Percentiles rank a stretch among this genome's conserved stretches.
These are phyloP conservation scores for Macroventuria anomochaeta DNA, from an alignment of 2,329 filamentous ascomycete genomes.

Conservation along the genomic window DNA sequence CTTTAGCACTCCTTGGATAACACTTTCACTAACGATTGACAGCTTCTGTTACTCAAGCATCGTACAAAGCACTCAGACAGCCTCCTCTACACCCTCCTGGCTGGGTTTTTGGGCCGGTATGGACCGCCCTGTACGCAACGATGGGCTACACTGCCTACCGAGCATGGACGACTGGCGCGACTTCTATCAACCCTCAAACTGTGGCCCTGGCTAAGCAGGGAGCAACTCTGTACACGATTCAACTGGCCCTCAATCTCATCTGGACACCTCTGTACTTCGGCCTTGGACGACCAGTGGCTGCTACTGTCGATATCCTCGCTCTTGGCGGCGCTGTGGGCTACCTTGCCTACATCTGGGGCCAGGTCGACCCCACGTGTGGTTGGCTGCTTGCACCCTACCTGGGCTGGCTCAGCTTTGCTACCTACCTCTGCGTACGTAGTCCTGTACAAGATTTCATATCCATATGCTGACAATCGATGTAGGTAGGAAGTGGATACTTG, in stretches of 20 bases:
- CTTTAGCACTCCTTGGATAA: too few relatives aligned
- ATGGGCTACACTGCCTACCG: slow-evolving; percentile 93
- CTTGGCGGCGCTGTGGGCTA: slow-evolving; percentile 74
- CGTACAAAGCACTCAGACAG: slow-evolving; percentile 71
- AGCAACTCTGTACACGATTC: slow-evolving; percentile 82
- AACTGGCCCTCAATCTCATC: slow-evolving; percentile 81
- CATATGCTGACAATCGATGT: slow-evolving; percentile 16
- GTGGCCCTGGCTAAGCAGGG: slow-evolving; percentile 68
- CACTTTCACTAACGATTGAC: not conserved
- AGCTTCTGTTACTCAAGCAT: slow-evolving; percentile 56
- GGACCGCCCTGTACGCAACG: slow-evolving; percentile 65
- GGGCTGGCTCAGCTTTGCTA: slow-evolving; percentile 85
- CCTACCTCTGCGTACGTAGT: slow-evolving; percentile 72
- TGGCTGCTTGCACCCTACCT: slow-evolving; percentile 82
- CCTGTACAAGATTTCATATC: not conserved
- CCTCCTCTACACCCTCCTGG: slow-evolving; percentile 63
- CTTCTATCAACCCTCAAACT: slow-evolving; percentile 57
- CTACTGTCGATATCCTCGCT: slow-evolving; percentile 75
- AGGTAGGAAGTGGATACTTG: slow-evolving; percentile 48
- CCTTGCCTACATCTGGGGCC: slow-evolving; percentile 76
- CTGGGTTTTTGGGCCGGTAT: slow-evolving; percentile 65
- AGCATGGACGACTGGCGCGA: slow-evolving; percentile 69
- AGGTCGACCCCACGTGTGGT: slow-evolving; percentile 74
- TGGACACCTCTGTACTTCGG: slow-evolving; percentile 96
- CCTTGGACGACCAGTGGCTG: slow-evolving; percentile 73